Evolutionary conservation across 108 stramenopile genomes (phyloP), one percentile per base, ranked within the genome.

Genomic region (Cyclostephanos tholiformis): DNA sequence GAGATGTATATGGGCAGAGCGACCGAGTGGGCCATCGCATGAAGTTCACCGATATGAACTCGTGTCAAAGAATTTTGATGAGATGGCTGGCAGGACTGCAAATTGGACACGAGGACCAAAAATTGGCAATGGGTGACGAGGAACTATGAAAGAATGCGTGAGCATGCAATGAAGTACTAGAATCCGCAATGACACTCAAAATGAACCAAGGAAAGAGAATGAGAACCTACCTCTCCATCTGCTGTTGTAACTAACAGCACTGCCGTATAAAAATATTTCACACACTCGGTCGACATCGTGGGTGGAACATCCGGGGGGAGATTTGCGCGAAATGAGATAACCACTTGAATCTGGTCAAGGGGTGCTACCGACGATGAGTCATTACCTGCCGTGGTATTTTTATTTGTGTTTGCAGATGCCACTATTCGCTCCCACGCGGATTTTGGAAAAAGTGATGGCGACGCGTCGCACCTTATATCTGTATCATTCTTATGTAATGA

Each of bases 221-320:
- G 32, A 55, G 38, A 5, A 70, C 36, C 63, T 3, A 77, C 66
- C 52, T 75, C 52, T 38, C 69, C 75, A 2, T 48, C 22, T 22
- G 41, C 60, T 23, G 78, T 72, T 22, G 78, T 79, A 16, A 79
- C 78, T 23, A 72, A 71, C 67, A 78, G 64, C 14, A 82, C 81
- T 48, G 76, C 81, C 19, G 81, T 77, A 63, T 82, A 82, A 29
- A 78, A 82, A 38, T 82, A 82, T 59, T 74, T 73, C 52, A 74
- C 71, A 19, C 74, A 75, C 53, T 77, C 77, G 5, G 81, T 56
- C 5, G 76, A 44, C 50, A 76, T 67, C 6, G 81, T 65, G 26
- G 76, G 81, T 8, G 79, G 79, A 36, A 76, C 39, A 67, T 82
- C 81, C 10, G 38, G n/a, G 19, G 81, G 81, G 2, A 82, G 63